phyloP scores from a whole-genome alignment of 2,329 filamentous ascomycete species.

The Nannizziopsis arthrosporioides region DNA sequence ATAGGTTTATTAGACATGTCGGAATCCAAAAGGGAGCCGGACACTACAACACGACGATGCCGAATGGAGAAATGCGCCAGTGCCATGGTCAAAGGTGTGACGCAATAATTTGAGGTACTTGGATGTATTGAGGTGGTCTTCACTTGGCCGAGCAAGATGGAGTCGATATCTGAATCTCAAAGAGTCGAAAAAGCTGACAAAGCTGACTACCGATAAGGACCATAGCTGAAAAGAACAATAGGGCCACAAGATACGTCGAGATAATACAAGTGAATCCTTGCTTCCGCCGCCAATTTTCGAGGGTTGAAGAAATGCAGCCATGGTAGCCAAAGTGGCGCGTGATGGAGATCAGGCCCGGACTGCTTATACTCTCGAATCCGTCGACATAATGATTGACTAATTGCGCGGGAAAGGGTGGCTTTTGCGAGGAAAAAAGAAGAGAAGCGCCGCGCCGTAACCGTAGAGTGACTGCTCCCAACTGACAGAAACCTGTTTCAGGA shows the following conservation, averaged over 20 bases:
- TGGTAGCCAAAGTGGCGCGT: constrained; percentile 19
- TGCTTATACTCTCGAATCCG: constrained; percentile 24
- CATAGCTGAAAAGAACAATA: constrained; percentile 28
- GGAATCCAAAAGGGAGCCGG: constrained; percentile 1
- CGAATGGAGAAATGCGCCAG: constrained; percentile 6
- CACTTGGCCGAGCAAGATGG: constrained; percentile 17
- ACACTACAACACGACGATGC: constrained; percentile 9
- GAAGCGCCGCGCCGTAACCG: constrained; percentile 28
- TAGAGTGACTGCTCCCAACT: constrained; percentile 24
- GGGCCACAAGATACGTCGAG: constrained; percentile 33
- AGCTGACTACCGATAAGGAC: constrained; percentile 33
- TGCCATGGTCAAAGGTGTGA: background rate
- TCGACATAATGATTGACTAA: constrained; percentile 22
- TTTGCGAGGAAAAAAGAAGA: constrained; percentile 27
- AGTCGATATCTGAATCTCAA: constrained; percentile 33
- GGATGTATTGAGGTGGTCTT: constrained; percentile 5
- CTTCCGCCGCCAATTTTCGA: constrained; percentile 34
- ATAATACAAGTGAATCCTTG: constrained; percentile 35
- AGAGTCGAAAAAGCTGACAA: constrained; percentile 23
- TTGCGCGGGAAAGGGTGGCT: constrained; percentile 27
- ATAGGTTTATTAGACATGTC: constrained; percentile 3
- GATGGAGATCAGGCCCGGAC: constrained; percentile 22
- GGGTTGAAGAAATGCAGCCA: constrained; percentile 24
- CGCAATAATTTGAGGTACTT: constrained; percentile 8
- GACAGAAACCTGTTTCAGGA: constrained; percentile 29